Evolutionary conservation across 345 rosid genomes (phyloP), one percentile per base, ranked within the genome.

Genomic region (Cardamine chenopodiifolia): DNA sequence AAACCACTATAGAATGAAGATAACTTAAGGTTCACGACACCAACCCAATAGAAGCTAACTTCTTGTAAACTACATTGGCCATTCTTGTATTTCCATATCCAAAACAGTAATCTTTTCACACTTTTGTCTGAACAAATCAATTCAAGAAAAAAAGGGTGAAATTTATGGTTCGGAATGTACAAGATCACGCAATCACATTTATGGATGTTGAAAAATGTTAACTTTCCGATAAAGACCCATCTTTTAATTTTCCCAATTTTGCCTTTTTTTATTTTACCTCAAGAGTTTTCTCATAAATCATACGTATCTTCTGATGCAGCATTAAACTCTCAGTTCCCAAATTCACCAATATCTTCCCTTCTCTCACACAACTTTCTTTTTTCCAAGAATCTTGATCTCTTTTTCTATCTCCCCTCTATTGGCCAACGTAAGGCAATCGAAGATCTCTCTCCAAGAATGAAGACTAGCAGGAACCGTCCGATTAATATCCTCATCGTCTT

Each of bases 121-220:
- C 50, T 65, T 66, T 31, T 44, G 25, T 52, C 42, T 72, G 62
- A 62, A 20, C 45, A 72, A 54, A 55, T 53, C 55, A 48, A 66
- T 45, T 20, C 14, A 13, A 45, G 48, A 32, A 26, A 26, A 65
- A 68, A 19, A 68, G 23, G 17, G 19, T 42, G 73, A 60, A 50
- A 75, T 28, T 48, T 69, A 76, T 61, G 70, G 79, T 53, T 69
- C 71, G 75, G 59, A 69, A 62, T 76, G 70, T 69, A 62, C 64
- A 76, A 76, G 52, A 31, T 76, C 70, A 76, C 79, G 75, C 65
- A 44, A 54, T 53, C 14, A 52, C 56, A 75, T 68, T 62, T 52
- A 63, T 62, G 60, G 55, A 52, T 17, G 54, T 61, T 61, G 40
- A 17, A 23, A 49, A 66, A 49, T 45, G 66, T 58, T 62, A 19